A percentile compares a stretch with the other conserved stretches of the same genome.
phyloP scores from a whole-genome alignment of 2,329 filamentous ascomycete species.

The Microdochium bolleyi region DNA sequence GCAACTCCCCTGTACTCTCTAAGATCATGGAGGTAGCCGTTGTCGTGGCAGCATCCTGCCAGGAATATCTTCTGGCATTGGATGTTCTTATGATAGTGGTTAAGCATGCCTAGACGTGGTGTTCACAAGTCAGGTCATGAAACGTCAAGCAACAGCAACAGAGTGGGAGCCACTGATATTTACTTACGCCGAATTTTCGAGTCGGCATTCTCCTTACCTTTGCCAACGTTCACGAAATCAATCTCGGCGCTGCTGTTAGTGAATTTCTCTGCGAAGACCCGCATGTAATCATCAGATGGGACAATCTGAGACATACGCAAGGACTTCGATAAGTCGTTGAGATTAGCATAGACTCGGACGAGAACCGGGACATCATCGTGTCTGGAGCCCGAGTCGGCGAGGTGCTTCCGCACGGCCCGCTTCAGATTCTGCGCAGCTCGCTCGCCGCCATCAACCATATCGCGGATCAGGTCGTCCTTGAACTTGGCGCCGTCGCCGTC shows the following conservation, averaged over 20 bases:
- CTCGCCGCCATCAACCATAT: constrained; percentile 16
- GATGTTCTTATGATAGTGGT: constrained; percentile 22
- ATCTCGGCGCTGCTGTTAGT: constrained; percentile 23
- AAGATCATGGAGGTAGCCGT: constrained; percentile 24
- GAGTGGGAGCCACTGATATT: neutral
- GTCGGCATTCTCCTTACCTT: constrained; percentile 24
- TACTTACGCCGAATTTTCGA: constrained; percentile 21
- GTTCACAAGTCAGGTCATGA: neutral
- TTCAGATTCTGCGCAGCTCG: constrained; percentile 20
- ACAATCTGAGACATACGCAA: constrained; percentile 21
- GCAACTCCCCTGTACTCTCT: constrained; percentile 18
- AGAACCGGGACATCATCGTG: constrained; percentile 21
- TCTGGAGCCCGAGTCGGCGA: constrained; percentile 11
- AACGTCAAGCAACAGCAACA: neutral
- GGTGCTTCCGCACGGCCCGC: constrained; percentile 18
- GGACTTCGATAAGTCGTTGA: constrained; percentile 22
- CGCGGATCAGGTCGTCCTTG: constrained; percentile 20
- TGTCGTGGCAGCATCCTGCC: constrained; percentile 23
- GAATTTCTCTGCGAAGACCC: constrained; percentile 22
- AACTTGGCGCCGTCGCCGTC: constrained; percentile 26
- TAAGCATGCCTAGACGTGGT: constrained; percentile 17
- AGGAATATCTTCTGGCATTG: constrained; percentile 24
- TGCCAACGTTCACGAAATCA: constrained; percentile 25
- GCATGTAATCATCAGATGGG: constrained; percentile 20
- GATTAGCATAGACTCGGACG: constrained; percentile 23